Evolutionary conservation across 495 filamentous ascomycete species (phyloP).

Genomic region (Apodospora peruviana): DNA sequence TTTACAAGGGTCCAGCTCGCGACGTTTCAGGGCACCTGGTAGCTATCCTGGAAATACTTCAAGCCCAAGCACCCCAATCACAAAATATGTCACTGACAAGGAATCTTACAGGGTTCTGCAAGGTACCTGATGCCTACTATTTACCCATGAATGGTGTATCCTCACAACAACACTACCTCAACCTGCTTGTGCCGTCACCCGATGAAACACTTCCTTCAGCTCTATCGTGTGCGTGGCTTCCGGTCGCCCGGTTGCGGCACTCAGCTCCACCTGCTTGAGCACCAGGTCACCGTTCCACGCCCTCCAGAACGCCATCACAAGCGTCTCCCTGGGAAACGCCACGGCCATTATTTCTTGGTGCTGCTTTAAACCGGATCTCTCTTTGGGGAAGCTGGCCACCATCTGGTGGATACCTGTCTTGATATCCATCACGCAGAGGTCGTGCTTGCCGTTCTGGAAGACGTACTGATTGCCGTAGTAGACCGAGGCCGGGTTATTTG

Average conservation of each 20-base stretch:
- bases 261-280: constrained; percentile 2
- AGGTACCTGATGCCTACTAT: too few species aligned
- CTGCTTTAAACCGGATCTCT: neutral
- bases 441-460: constrained; percentile 1
- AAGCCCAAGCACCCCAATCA: too few species aligned
- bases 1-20: too few species aligned
- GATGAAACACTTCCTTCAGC: neutral
- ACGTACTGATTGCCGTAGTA: neutral
- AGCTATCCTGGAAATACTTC: too few species aligned
- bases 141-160: too few species aligned
- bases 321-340: neutral
- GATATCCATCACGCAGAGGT: neutral
- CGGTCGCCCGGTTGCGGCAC: neutral
- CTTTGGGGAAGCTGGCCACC: neutral
- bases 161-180: too few species aligned
- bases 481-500: neutral
- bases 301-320: neutral
- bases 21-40: too few species aligned
- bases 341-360: constrained; percentile 1
- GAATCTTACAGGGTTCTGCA: too few species aligned
- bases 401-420: neutral
- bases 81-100: too few species aligned
- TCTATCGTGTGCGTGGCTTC: neutral
- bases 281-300: constrained; percentile 1
- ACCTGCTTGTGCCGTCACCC: too few species aligned